A percentile compares a stretch with the other conserved stretches of the same genome.
Conservation (phyloP, 164 flowering plant species). For the Santalum album region DNA sequence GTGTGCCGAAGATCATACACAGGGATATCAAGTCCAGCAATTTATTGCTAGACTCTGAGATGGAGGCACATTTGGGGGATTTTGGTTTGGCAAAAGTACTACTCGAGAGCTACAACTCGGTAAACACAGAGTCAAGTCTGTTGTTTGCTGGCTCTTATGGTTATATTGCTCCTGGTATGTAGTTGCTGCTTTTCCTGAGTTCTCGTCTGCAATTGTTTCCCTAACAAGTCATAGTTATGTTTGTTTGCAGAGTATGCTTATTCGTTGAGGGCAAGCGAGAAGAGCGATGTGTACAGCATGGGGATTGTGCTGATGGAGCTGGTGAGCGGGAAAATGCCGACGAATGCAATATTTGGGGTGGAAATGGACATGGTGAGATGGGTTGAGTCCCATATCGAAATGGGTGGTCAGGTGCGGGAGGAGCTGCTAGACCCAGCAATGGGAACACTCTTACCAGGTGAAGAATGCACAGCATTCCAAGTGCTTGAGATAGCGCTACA, state of each 20-base stretch:
- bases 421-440: slow-evolving; percentile 57
- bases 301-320: slow-evolving; percentile 96
- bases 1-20: slow-evolving; percentile 80
- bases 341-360: slow-evolving; percentile 54
- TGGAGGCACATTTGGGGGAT: slow-evolving; percentile 96
- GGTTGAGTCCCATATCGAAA: slow-evolving; percentile 60
- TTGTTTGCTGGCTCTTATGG: slow-evolving; percentile 97
- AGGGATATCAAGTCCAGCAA: slow-evolving; percentile 94
- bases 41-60: slow-evolving; percentile 64
- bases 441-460: slow-evolving; percentile 50
- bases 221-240: neutral
- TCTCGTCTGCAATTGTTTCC: neutral
- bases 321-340: slow-evolving; percentile 84
- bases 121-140: slow-evolving; percentile 46
- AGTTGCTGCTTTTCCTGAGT: too few relatives aligned
- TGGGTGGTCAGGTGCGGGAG: slow-evolving; percentile 30
- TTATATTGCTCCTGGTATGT: slow-evolving; percentile 93
- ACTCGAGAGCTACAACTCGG: slow-evolving; percentile 37
- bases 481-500: slow-evolving; percentile 75
- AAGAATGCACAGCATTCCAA: slow-evolving; percentile 58
- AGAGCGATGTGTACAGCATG: slow-evolving; percentile 93
- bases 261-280: slow-evolving; percentile 78
- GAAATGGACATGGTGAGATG: slow-evolving; percentile 93
- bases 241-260: slow-evolving; percentile 75
- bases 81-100: slow-evolving; percentile 81